phyloP scores from a whole-genome alignment of 2,329 filamentous ascomycete species.

The Aquanectria penicillioides region DNA sequence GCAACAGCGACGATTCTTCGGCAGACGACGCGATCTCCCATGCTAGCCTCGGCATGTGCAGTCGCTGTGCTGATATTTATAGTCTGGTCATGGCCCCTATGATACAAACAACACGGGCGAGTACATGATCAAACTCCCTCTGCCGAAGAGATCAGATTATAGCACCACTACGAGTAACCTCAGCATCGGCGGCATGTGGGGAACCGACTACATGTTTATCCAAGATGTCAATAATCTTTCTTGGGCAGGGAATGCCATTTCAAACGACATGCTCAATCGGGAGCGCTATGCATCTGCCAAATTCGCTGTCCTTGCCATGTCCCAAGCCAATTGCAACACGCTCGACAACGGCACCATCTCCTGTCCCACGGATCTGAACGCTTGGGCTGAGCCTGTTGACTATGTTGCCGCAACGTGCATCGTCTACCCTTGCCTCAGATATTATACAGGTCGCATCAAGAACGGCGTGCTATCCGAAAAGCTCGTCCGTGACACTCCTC shows the following conservation, averaged over 20 bases:
- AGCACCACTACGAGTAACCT: background rate
- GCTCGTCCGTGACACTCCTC: background rate
- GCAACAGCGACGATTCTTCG: background rate
- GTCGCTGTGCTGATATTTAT: background rate
- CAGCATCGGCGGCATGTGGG: background rate
- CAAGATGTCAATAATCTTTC: background rate
- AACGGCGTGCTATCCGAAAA: background rate
- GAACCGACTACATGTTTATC: background rate
- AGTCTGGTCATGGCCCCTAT: background rate
- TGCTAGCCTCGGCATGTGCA: conserved; percentile 11
- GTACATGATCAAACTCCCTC: background rate
- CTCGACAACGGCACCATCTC: background rate
- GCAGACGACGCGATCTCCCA: background rate
- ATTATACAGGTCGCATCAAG: background rate
- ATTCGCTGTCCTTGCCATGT: background rate
- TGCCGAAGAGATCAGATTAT: background rate
- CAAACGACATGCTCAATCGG: background rate
- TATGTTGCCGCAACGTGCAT: background rate
- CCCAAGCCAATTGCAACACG: background rate
- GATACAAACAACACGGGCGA: background rate
- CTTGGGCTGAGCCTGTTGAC: background rate
- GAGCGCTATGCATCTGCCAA: background rate
- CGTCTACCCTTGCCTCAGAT: background rate
- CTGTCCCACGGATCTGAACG: background rate
- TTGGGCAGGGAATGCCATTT: conserved; percentile 7